Evolutionary conservation across 805 yeast genomes (phyloP), one percentile per base, ranked within the genome.

Genomic region (Wickerhamiella brachini): DNA sequence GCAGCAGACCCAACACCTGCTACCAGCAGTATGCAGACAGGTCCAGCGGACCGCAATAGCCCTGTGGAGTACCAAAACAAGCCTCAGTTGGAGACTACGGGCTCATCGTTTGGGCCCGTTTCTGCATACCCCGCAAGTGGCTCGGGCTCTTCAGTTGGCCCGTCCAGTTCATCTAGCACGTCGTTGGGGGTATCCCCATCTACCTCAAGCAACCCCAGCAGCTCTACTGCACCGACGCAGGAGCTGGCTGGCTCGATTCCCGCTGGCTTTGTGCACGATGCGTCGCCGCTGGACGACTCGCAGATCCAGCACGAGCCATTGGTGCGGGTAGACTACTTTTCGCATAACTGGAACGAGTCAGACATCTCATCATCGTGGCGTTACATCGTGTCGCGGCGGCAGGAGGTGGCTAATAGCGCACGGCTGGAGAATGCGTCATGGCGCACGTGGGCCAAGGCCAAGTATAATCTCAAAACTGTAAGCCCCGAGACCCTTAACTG

Each of bases 341-440:
- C 95, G 4, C 96, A 93, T 65, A 76, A 93, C 65, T 93, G 99
- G 99, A 86, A 87, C 59, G 97, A 89, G 57, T 70, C 80, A 5
- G 98, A 93, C 64, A 85, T 93, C 29, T 85, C 95, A 12, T 85
- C 85, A 56, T 86, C 96, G 29, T 93, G 99, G 99, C 75, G 95
- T 57, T 93, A 93, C 64, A 83, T 93, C 52, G 88, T 87, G 44
- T 68, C 79, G 55, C 80, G 84, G 59, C 77, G 95, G 45, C 85
- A 85, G 56, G 90, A 85, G 62, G 83, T 85, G 54, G 95, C 95
- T 41, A 80, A 79, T 70, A 79, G 79, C 57, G 94, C 85, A 8
- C 70, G 95, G 47, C 69, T 85, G 45, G 89, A 85, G 62, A 85
- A 85, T 61, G 90, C 95, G 15, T 75, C 85, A 48, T 90, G 97